Percentiles rank a stretch among this genome's conserved stretches.
These are phyloP conservation scores for Themeda triandra DNA, from an alignment of 176 grass and related monocot genomes.

Conservation along the genomic window DNA sequence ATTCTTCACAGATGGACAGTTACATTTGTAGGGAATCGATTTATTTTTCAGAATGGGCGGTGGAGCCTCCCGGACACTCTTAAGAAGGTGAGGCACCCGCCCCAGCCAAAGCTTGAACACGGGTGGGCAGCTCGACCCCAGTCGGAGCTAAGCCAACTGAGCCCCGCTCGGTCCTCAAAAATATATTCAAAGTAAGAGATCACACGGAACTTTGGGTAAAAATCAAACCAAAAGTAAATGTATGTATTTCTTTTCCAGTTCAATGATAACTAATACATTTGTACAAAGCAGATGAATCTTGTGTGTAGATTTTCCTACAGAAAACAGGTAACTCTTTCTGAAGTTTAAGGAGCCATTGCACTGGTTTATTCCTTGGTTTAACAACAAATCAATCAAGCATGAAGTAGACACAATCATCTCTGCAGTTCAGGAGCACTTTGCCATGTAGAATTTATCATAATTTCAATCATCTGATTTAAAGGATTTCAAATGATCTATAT, in stretches of 20 bases:
- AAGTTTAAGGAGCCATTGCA: neutral
- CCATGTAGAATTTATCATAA: neutral
- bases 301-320: neutral
- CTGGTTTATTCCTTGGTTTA: neutral
- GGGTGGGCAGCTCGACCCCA: neutral
- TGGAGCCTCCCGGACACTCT: neutral
- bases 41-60: neutral
- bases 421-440: neutral
- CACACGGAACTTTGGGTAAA: neutral
- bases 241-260: too few species aligned
- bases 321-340: neutral
- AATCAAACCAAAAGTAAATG: neutral
- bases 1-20: neutral
- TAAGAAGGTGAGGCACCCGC: neutral
- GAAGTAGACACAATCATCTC: neutral
- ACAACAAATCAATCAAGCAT: neutral
- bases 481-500: neutral
- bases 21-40: neutral
- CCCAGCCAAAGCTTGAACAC: neutral
- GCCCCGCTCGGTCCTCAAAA: neutral
- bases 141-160: neutral
- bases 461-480: neutral
- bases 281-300: neutral
- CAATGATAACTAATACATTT: neutral
- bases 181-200: too few species aligned